Percentiles rank a stretch among this genome's conserved stretches.
Evolutionary conservation across 2,329 filamentous ascomycete species (phyloP).

Genomic region (Diaporthe aspalathi): DNA sequence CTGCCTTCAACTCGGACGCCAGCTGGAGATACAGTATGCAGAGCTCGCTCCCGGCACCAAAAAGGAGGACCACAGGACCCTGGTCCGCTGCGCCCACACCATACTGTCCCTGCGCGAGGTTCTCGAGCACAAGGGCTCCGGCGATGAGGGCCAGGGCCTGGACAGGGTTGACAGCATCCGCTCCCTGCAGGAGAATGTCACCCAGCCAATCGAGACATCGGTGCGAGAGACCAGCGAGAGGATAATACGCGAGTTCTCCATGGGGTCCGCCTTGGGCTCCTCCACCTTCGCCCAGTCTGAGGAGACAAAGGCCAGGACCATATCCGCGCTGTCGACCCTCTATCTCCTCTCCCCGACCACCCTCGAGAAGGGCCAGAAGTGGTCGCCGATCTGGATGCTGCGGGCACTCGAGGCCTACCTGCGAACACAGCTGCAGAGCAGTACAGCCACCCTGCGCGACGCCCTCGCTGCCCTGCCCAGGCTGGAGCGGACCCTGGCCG

Average conservation of each 20-base stretch:
- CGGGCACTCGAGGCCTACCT: slow-evolving; percentile 84
- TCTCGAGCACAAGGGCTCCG: slow-evolving; percentile 72
- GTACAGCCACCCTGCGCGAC: slow-evolving; percentile 78
- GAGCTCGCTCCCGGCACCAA: slow-evolving; percentile 66
- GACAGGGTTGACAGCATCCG: slow-evolving; percentile 78
- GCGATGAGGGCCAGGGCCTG: slow-evolving; percentile 82
- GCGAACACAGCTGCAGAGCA: slow-evolving; percentile 82
- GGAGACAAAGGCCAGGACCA: slow-evolving; percentile 78
- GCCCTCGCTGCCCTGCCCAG: slow-evolving; percentile 83
- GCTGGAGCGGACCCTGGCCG: slow-evolving; percentile 82
- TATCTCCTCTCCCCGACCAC: slow-evolving; percentile 82
- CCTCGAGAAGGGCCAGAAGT: slow-evolving; percentile 63
- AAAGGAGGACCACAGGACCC: slow-evolving; percentile 79
- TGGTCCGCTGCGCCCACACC: slow-evolving; percentile 86
- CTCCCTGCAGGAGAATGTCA: slow-evolving; percentile 73
- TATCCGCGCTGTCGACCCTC: slow-evolving; percentile 79
- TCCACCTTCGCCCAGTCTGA: slow-evolving; percentile 71
- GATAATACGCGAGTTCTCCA: slow-evolving; percentile 84
- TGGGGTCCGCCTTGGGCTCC: slow-evolving; percentile 61
- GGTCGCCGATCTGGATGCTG: slow-evolving; percentile 78
- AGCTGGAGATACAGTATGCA: slow-evolving; percentile 86
- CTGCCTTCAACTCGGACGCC: slow-evolving; percentile 83
- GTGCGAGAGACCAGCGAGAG: slow-evolving; percentile 81
- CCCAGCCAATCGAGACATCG: slow-evolving; percentile 78
- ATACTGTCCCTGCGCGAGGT: slow-evolving; percentile 81